Evolutionary conservation across 257 asterid genomes (phyloP), one percentile per base, ranked within the genome.

Genomic region (Plantago ovata): DNA sequence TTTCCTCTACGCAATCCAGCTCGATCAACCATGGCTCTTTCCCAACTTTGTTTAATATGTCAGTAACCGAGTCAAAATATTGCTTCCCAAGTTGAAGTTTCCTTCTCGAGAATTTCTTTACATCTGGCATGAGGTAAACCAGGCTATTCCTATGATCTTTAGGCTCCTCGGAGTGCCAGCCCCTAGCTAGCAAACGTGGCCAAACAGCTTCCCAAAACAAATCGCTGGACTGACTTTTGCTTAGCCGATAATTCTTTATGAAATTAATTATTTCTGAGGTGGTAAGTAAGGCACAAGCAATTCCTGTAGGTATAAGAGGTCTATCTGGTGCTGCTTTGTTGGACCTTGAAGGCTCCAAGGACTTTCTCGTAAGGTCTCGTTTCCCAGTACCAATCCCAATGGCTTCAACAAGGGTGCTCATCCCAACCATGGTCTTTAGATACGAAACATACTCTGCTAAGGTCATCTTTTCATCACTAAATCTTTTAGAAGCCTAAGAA

Each of bases 131-230:
- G 28, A 87, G 79, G 68, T 84, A 87, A 70, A 87, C 94, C 71
- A 84, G 63, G 4, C 68, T 58, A 60, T 69, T 71, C 48, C 72
- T 81, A 39, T 59, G 82, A 62, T 79, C 69, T 14, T 69, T 69
- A 12, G 96, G 85, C 69, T 82, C 79, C 80, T 80, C 92, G 0
- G 94, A 82, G 44, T 77, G 84, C 80, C 87, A 82, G n/a, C 98
- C 98, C 64, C 88, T 62, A 16, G 91, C 98, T 54, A 90, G 67
- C 56, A 90, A 73, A 57, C 95, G 96, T 0, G 96, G 98, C 98
- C 98, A 90, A 20, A 90, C 89, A 1, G 98, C 91, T 76, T 84
- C 96, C 94, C 95, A 90, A 55, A 90, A 90, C 23, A 90, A 61
- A 60, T 90, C 96, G 12, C 73, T 81, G 14, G 96, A 79, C 38